Evolutionary conservation across 176 grass and related monocot genomes (phyloP), one percentile per base, ranked within the genome.

Genomic region (Bolboschoenus planiculmis): DNA sequence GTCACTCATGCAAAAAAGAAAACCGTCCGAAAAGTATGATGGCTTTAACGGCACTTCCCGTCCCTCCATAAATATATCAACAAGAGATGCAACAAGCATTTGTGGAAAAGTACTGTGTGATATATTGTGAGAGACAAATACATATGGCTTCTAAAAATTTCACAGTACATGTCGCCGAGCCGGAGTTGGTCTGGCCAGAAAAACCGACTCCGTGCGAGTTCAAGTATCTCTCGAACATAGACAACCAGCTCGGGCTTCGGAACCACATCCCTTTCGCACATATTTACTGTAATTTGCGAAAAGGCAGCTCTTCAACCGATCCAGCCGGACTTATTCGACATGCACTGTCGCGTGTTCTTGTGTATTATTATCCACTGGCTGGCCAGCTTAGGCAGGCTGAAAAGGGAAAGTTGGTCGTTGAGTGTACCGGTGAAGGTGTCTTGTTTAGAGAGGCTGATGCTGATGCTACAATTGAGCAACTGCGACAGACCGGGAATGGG

Each of bases 301-400:
- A 81, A 78, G 13, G 31, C 0, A 83, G 81, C 0, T 40, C 61
- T 71, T 71, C 66, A 33, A 18, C 30, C 6, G 89, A 93, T 66
- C 91, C 94, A 0, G 89, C 85, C 1, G 18, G 0, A 11, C 86
- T 90, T 30, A 88, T 97, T 79, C 59, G 75, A 1, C 90, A 74
- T 5, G 94, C 91, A 20, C 57, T 93, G 5, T 85, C 89, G 0
- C 14, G 4, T 83, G 91, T 87, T 10, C 89, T 97, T 18, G 91
- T 97, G 20, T 88, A 85, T 0, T 97, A 97, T 78, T 90, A 97
- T 53, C 89, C 93, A 0, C 78, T 93, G 46, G 93, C 93, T 10
- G 93, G 91, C 15, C 79, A 91, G 9, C 84, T 93, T 33, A 83
- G 91, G 3, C 87, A 93, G 79, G 55, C 39, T 50, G 56, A 18